A percentile compares a stretch with the other conserved stretches of the same genome.
These are phyloP conservation scores for Yamadazyma taylorii DNA, from an alignment of 1,139 yeast species.

Conservation along the genomic window DNA sequence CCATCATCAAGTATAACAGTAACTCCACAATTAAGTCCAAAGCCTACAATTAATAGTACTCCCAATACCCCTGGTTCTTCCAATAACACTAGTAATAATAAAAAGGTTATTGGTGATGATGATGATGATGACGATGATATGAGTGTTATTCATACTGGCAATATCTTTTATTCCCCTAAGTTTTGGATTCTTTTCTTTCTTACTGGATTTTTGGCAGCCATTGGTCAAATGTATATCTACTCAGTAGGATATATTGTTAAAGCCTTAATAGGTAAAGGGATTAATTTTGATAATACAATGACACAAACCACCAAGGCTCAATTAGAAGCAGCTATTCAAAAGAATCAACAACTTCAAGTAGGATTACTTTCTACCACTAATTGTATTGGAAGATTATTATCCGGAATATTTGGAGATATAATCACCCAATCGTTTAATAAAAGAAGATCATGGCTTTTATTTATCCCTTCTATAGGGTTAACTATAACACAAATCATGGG, in stretches of 20 bases:
- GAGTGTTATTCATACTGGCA: conserved; percentile 23
- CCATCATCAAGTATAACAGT: conserved; percentile 4
- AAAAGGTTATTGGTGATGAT: conserved; percentile 8
- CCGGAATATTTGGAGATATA: conserved; percentile 56
- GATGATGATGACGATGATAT: too few relatives aligned
- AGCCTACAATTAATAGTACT: too few relatives aligned
- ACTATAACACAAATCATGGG: conserved; percentile 46
- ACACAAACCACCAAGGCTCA: conserved; percentile 16
- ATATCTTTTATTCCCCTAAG: conserved; percentile 30
- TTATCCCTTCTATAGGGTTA: conserved; percentile 46
- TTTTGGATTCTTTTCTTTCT: conserved; percentile 52
- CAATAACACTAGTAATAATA: too few relatives aligned
- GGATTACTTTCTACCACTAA: conserved; percentile 55
- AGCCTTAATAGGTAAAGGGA: conserved; percentile 39
- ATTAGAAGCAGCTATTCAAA: conserved; percentile 37
- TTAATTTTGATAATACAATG: conserved; percentile 15
- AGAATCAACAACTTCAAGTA: conserved; percentile 57
- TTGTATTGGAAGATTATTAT: conserved; percentile 50
- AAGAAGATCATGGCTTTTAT: conserved; percentile 47
- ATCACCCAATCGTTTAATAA: conserved; percentile 42
- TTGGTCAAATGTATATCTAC: conserved; percentile 65
- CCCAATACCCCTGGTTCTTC: too few relatives aligned
- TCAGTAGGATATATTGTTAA: conserved; percentile 62
- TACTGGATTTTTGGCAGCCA: conserved; percentile 52
- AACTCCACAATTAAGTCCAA: conserved; percentile 4